These are phyloP conservation scores for Eimeria praecox DNA, from an alignment of 169 alveolate species.

Conservation along the genomic window DNA sequence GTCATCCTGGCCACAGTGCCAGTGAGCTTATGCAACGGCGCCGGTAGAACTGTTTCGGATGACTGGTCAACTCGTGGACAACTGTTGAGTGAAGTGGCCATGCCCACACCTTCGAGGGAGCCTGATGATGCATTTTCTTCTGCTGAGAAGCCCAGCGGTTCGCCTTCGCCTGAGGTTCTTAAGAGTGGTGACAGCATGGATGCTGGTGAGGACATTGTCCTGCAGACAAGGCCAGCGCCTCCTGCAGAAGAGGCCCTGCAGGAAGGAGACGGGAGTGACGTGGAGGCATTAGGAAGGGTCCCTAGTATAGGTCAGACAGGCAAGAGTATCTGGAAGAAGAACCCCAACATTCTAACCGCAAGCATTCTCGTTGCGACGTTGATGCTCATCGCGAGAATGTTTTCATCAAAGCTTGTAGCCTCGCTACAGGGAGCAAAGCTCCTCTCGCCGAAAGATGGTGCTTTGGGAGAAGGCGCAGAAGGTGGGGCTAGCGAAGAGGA, in stretches of 20 bases:
- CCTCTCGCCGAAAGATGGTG: background rate
- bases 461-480: background rate
- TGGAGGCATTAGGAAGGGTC: background rate
- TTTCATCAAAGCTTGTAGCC: background rate
- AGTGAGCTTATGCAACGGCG: background rate
- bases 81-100: background rate
- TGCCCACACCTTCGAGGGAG: background rate
- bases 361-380: background rate
- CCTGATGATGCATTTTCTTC: background rate
- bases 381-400: background rate
- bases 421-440: background rate
- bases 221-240: background rate
- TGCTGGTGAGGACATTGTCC: background rate
- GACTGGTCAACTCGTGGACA: conserved; percentile 7
- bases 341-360: background rate
- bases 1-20: background rate
- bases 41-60: background rate
- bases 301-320: background rate
- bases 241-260: background rate
- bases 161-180: background rate
- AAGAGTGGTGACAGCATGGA: background rate
- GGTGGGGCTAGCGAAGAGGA: background rate
- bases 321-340: background rate
- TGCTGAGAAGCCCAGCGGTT: background rate
- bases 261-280: background rate